These are phyloP conservation scores for Monosporascus sp. DNA, from an alignment of 2,329 filamentous ascomycete genomes.

Conservation along the genomic window DNA sequence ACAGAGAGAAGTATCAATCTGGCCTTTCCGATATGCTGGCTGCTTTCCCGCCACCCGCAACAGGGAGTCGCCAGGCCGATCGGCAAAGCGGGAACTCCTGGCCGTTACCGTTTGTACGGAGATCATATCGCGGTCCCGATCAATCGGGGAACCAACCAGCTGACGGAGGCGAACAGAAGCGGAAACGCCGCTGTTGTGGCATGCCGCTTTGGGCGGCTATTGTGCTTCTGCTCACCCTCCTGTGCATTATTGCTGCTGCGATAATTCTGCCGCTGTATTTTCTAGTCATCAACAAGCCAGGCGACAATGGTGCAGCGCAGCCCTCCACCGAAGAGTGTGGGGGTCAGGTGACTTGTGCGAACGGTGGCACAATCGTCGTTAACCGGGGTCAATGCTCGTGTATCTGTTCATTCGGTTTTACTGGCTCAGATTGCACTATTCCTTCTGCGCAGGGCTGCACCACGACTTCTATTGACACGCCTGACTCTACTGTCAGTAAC, in stretches of 20 bases:
- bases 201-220: conserved; percentile 76
- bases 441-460: conserved; percentile 47
- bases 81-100: conserved; percentile 45
- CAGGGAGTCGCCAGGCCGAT: conserved; percentile 34
- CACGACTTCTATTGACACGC: conserved; percentile 39
- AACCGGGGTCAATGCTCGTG: conserved; percentile 69
- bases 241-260: conserved; percentile 73
- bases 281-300: conserved; percentile 52
- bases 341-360: conserved; percentile 60
- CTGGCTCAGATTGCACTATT: conserved; percentile 48
- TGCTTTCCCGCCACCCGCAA: conserved; percentile 57
- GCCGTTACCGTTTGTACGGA: conserved; percentile 37
- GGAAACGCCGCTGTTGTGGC: conserved; percentile 69
- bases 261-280: conserved; percentile 71
- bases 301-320: conserved; percentile 25
- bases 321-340: conserved; percentile 50
- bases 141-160: background rate
- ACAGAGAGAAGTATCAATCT: conserved; percentile 41
- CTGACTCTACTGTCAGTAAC: conserved; percentile 44
- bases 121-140: conserved; percentile 17
- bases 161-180: conserved; percentile 10
- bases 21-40: conserved; percentile 61
- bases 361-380: conserved; percentile 74
- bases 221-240: conserved; percentile 55
- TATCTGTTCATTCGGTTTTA: conserved; percentile 85